Evolutionary conservation across 2,329 filamentous ascomycete genomes (phyloP).

Genomic region (Aspergillus oerlinghausenensis): DNA sequence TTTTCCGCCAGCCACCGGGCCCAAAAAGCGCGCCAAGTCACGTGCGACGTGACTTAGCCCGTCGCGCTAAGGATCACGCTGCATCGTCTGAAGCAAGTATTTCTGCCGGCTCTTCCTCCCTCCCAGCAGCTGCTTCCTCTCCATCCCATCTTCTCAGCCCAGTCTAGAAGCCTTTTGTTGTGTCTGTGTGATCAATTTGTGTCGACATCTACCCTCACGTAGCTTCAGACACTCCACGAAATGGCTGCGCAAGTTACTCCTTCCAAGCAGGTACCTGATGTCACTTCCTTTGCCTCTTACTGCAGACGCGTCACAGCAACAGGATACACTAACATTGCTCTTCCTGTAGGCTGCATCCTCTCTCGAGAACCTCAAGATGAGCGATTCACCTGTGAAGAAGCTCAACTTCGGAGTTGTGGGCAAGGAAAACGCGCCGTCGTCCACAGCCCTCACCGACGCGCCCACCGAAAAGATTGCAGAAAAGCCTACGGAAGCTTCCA

Average conservation of each 20-base stretch:
- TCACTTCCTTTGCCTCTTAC: slow-evolving; percentile 29
- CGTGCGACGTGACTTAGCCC: slow-evolving; percentile 36
- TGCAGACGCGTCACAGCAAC: slow-evolving; percentile 29
- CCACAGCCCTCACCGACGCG: slow-evolving; percentile 48
- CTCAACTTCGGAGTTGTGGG: slow-evolving; percentile 67
- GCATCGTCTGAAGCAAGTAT: slow-evolving; percentile 28
- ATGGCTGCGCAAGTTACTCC: slow-evolving; percentile 76
- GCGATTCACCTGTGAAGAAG: slow-evolving; percentile 84
- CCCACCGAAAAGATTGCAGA: slow-evolving; percentile 53
- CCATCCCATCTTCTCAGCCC: slow-evolving; percentile 18
- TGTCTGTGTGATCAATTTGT: slow-evolving; percentile 18
- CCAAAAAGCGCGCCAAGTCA: slow-evolving; percentile 28
- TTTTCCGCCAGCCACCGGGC: slow-evolving; percentile 15
- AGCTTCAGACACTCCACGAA: slow-evolving; percentile 25
- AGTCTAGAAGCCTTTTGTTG: slow-evolving; percentile 10
- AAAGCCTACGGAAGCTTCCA: slow-evolving; percentile 38
- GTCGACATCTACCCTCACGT: slow-evolving; percentile 24
- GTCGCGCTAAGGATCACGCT: slow-evolving; percentile 36
- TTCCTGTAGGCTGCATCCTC: slow-evolving; percentile 70
- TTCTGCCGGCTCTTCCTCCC: slow-evolving; percentile 24
- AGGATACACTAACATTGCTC: slow-evolving; percentile 36
- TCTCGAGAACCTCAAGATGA: slow-evolving; percentile 84
- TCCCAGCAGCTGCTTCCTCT: slow-evolving; percentile 22
- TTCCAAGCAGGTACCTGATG: slow-evolving; percentile 63
- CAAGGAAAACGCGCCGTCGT: slow-evolving; percentile 73